phyloP scores from a whole-genome alignment of 352 stramenopile species.

The Phytophthora idaei region DNA sequence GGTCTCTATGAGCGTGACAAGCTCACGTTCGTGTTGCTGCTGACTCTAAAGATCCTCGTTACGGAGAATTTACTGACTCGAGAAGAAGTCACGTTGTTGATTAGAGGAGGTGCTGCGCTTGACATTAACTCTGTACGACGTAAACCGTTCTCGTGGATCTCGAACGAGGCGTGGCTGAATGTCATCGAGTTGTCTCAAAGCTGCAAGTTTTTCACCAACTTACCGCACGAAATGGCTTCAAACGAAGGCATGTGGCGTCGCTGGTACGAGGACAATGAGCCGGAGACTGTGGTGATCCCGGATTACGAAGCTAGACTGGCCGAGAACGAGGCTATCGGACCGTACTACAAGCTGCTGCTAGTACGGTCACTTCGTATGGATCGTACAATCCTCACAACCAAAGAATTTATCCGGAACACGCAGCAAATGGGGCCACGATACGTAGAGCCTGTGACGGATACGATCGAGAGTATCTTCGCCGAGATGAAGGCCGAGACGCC shows the following conservation, averaged over 20 bases:
- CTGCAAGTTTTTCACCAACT: constrained; percentile 97
- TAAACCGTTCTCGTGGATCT: constrained; percentile 98
- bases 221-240: constrained; percentile 96
- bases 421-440: constrained; percentile 96
- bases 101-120: constrained; percentile 94
- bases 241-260: constrained; percentile 96
- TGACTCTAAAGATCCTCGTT: constrained; percentile 99
- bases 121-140: constrained; percentile 97
- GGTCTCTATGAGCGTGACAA: constrained; percentile 98
- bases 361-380: constrained; percentile 98
- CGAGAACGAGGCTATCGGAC: constrained; percentile 94
- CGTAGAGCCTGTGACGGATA: constrained; percentile 99
- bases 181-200: constrained; percentile 95
- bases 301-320: constrained; percentile 95
- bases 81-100: constrained; percentile 95
- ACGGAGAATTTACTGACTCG: constrained; percentile 92
- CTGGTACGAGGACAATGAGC: constrained; percentile 99
- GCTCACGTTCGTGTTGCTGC: constrained; percentile 97
- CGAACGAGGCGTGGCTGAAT: constrained; percentile 98
- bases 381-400: constrained; percentile 96
- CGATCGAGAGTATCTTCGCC: constrained; percentile 97
- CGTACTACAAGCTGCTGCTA: constrained; percentile 97
- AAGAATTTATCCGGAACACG: constrained; percentile 97
- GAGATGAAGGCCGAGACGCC: constrained; percentile 96
- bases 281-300: constrained; percentile 95